phyloP scores from a whole-genome alignment of 768 basidiomycete genomes.

The Lentinula detonsa region DNA sequence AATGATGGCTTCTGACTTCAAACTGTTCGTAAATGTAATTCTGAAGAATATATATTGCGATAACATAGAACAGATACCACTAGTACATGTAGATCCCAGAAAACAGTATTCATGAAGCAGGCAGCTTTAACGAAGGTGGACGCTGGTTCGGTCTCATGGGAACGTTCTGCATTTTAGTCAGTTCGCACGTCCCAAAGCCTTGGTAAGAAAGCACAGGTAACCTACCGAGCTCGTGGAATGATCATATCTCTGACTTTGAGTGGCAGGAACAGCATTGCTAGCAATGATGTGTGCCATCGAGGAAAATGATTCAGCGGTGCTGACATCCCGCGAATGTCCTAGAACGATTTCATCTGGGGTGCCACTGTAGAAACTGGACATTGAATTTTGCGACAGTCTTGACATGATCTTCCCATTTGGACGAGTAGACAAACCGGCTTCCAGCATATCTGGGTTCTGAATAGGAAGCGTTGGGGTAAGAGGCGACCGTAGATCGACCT shows the following conservation, averaged over 20 bases:
- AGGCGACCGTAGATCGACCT: constrained; percentile 12
- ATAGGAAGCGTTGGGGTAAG: constrained; percentile 27
- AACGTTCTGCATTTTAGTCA: constrained; percentile 10
- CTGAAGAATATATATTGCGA: too few species aligned
- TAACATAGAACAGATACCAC: background rate
- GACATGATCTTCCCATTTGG: background rate
- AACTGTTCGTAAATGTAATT: too few species aligned
- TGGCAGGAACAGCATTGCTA: background rate
- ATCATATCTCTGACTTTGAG: background rate
- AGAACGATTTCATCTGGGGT: background rate
- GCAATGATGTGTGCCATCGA: constrained; percentile 2
- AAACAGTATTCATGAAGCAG: background rate
- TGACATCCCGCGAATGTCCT: constrained; percentile 3
- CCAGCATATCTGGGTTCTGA: constrained; percentile 23
- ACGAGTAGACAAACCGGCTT: constrained; percentile 20
- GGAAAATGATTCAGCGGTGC: background rate
- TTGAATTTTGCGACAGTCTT: constrained; percentile 1
- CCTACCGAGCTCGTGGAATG: constrained; percentile 6
- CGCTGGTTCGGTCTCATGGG: constrained; percentile 24
- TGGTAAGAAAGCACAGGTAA: background rate
- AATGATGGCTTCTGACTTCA: background rate
- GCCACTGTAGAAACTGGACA: constrained; percentile 4
- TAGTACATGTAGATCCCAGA: background rate
- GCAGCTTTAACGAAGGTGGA: constrained; percentile 21
- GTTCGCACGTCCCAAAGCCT: constrained; percentile 2